phyloP scores from a whole-genome alignment of 2,329 filamentous ascomycete species.

The Mycogone perniciosa region DNA sequence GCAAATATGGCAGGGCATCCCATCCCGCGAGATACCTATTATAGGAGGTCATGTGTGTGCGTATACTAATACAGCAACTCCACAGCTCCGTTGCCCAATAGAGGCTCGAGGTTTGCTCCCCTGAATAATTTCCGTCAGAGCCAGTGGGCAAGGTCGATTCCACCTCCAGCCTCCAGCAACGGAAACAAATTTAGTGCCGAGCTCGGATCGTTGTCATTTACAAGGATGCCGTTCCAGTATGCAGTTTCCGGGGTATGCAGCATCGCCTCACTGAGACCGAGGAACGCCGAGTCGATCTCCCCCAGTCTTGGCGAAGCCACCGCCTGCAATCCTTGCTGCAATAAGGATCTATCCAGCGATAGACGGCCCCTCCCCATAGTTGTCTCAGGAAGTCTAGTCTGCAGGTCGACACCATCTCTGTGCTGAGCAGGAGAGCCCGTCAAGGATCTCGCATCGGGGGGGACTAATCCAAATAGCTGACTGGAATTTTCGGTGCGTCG shows the following conservation, averaged over 20 bases:
- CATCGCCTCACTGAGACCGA: conserved; percentile 32
- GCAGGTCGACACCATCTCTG: conserved; percentile 11
- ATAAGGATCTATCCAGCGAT: conserved; percentile 21
- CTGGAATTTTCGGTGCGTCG: conserved; percentile 45
- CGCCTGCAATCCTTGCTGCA: conserved; percentile 20
- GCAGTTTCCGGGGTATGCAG: conserved; percentile 37
- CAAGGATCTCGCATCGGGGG: conserved; percentile 20
- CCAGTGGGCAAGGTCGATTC: conserved; percentile 44
- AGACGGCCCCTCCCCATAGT: conserved; percentile 15
- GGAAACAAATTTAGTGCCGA: conserved; percentile 46
- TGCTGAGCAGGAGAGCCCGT: conserved; percentile 8
- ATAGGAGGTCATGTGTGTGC: no score
- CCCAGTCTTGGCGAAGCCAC: conserved; percentile 27
- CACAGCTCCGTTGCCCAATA: no score
- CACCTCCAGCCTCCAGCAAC: conserved; percentile 44
- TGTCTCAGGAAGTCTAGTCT: conserved; percentile 14
- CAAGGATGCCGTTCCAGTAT: conserved; percentile 32
- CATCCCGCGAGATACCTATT: no score
- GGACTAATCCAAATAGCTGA: conserved; percentile 45
- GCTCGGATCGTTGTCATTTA: conserved; percentile 36
- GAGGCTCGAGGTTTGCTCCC: neutral
- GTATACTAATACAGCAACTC: no score
- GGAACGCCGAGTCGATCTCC: conserved; percentile 33
- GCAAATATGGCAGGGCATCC: no score
- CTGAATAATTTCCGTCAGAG: conserved; percentile 16